Evolutionary conservation across 805 yeast species (phyloP).

Genomic region (Saccharomycopsis javanensis): DNA sequence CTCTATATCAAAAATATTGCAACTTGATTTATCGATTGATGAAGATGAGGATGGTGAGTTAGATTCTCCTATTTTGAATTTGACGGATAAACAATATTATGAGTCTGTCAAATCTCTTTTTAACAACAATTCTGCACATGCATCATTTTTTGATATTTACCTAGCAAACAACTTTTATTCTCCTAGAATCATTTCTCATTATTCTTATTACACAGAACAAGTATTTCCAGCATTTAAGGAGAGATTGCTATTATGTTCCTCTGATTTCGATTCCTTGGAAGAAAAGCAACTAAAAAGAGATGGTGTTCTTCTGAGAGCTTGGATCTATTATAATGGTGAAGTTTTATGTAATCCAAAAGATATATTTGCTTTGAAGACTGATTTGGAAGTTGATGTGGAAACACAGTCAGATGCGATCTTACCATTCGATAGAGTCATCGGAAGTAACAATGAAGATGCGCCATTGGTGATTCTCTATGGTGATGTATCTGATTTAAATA

Average conservation of each 20-base stretch:
- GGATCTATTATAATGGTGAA: constrained; percentile 44
- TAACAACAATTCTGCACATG: not conserved
- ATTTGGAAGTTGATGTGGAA: not conserved
- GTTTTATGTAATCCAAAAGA: constrained; percentile 61
- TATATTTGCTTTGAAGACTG: constrained; percentile 66
- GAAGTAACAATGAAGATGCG: constrained; percentile 30
- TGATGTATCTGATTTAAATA: constrained; percentile 39
- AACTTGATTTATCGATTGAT: constrained; percentile 12
- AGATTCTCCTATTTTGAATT: not conserved
- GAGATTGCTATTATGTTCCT: constrained; percentile 20
- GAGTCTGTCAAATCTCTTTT: constrained; percentile 1
- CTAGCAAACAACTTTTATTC: constrained; percentile 34
- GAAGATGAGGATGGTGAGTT: constrained; percentile 2
- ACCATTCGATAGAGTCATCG: constrained; percentile 59
- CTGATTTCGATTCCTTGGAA: constrained; percentile 30
- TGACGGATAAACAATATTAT: constrained; percentile 10
- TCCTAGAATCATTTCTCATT: constrained; percentile 61
- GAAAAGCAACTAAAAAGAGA: constrained; percentile 10
- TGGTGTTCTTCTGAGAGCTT: constrained; percentile 25
- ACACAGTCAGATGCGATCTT: constrained; percentile 15
- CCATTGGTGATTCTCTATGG: constrained; percentile 65
- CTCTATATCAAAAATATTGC: constrained; percentile 25
- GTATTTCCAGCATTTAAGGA: constrained; percentile 25
- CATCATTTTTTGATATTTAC: constrained; percentile 14
- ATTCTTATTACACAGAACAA: constrained; percentile 35